Percentiles rank a stretch among this genome's conserved stretches.
Evolutionary conservation across 1,284 basidiomycete genomes (phyloP).

Genomic region (Cystobasidium pallidum): DNA sequence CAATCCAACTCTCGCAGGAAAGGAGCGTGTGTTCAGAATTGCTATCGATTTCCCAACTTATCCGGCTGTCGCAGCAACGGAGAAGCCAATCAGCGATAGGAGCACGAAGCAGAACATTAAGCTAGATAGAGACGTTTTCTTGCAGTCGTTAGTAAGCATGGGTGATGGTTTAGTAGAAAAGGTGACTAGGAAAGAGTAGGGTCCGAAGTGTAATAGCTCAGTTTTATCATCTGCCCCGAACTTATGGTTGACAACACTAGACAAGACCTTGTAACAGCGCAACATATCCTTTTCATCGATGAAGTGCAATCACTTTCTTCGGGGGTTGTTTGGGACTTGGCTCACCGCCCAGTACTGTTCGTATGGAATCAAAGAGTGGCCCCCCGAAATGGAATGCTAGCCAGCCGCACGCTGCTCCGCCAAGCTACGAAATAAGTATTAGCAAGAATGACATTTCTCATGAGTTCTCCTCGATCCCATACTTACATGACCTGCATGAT

Average conservation of each 20-base stretch:
- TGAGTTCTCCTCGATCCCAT: not conserved
- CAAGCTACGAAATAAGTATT: slow-evolving; percentile 27
- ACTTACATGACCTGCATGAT: slow-evolving; percentile 42
- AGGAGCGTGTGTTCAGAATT: slow-evolving; percentile 71
- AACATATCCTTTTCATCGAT: not conserved
- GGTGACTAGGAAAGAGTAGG: slow-evolving; percentile 8
- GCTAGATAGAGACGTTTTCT: slow-evolving; percentile 21
- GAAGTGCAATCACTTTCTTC: slow-evolving; percentile 3
- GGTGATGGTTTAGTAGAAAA: slow-evolving; percentile 26
- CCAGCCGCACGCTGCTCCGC: slow-evolving; percentile 33
- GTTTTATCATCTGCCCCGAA: not conserved
- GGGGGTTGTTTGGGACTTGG: slow-evolving; percentile 24
- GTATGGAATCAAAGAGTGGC: slow-evolving; percentile 27
- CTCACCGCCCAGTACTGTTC: not conserved
- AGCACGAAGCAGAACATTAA: slow-evolving; percentile 8
- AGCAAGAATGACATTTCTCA: not conserved
- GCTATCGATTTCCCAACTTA: slow-evolving; percentile 71
- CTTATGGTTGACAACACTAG: slow-evolving; percentile 9
- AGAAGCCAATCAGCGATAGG: not conserved
- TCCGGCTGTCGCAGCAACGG: slow-evolving; percentile 5
- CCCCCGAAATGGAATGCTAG: slow-evolving; percentile 29
- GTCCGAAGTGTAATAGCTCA: not conserved
- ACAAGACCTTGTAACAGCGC: not conserved
- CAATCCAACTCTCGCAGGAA: slow-evolving; percentile 66
- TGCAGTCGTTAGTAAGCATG: slow-evolving; percentile 25